phyloP scores from a whole-genome alignment of 345 rosid species.

The Anastatica hierochuntica region DNA sequence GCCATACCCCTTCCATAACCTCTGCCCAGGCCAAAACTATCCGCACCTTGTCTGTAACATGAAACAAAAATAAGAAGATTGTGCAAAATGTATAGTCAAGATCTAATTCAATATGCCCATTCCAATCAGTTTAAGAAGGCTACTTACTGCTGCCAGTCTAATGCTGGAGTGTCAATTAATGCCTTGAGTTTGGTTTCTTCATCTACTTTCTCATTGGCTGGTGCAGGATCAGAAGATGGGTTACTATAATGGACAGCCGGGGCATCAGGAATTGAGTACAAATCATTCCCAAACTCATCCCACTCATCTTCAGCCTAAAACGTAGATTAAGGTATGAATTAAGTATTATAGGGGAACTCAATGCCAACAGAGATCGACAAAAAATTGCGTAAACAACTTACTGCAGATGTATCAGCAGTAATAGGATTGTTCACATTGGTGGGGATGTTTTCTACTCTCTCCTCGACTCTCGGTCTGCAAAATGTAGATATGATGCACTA shows the following conservation, averaged over 20 bases:
- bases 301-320: conserved; percentile 73
- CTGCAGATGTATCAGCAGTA: conserved; percentile 42
- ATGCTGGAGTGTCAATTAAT: conserved; percentile 80
- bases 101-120: neutral
- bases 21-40: conserved; percentile 72
- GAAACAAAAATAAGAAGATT: conserved; percentile 4
- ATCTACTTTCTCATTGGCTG: conserved; percentile 51
- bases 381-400: conserved; percentile 40
- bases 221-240: conserved; percentile 39
- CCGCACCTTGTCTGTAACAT: conserved; percentile 59
- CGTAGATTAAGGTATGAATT: neutral
- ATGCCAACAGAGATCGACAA: neutral
- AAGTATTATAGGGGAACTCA: neutral
- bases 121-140: conserved; percentile 2
- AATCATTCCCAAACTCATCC: conserved; percentile 97
- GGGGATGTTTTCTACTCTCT: conserved; percentile 36
- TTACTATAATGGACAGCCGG: conserved; percentile 40
- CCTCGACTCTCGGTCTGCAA: conserved; percentile 62
- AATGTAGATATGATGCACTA: neutral
- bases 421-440: conserved; percentile 33
- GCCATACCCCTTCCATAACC: conserved; percentile 75
- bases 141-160: conserved; percentile 96
- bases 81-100: neutral
- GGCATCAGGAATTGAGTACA: conserved; percentile 72
- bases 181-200: conserved; percentile 92